Percentiles rank a stretch among this genome's conserved stretches.
These are phyloP conservation scores for Flagelloscypha sp. DNA, from an alignment of 768 basidiomycete genomes.

Conservation along the genomic window DNA sequence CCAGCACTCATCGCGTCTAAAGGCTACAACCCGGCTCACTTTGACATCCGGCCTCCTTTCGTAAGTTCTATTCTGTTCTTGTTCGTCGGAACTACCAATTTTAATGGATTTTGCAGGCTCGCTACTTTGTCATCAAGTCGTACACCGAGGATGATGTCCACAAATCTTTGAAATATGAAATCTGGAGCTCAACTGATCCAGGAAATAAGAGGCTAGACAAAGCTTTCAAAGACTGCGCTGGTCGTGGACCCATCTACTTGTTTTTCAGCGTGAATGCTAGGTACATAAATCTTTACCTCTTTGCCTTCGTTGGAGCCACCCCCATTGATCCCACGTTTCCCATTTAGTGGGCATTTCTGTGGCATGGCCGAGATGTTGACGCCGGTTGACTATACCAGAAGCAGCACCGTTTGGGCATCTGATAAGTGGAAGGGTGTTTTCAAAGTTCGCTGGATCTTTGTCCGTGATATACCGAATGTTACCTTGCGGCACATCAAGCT, in stretches of 20 bases:
- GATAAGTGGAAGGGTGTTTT: slow-evolving; percentile 99
- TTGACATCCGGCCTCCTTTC: slow-evolving; percentile 73
- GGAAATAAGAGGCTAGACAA: slow-evolving; percentile 97
- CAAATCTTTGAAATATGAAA: slow-evolving; percentile 95
- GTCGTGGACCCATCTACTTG: slow-evolving; percentile 90
- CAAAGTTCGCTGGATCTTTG: slow-evolving; percentile 96
- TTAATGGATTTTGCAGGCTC: slow-evolving; percentile 46
- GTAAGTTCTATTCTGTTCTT: slow-evolving; percentile 33
- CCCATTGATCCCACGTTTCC: slow-evolving; percentile 4
- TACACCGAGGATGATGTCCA: slow-evolving; percentile 99
- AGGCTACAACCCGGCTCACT: slow-evolving; percentile 84
- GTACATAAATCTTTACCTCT: slow-evolving; percentile 21
- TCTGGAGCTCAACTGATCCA: slow-evolving; percentile 95
- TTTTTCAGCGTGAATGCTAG: slow-evolving; percentile 98
- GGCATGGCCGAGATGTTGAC: slow-evolving; percentile 99
- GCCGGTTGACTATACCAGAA: slow-evolving; percentile 88
- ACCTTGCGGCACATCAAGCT: slow-evolving; percentile 84
- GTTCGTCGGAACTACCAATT: slow-evolving; percentile 3
- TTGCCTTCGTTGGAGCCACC: not conserved
- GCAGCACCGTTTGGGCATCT: slow-evolving; percentile 97
- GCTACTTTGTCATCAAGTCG: slow-evolving; percentile 97
- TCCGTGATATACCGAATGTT: slow-evolving; percentile 89
- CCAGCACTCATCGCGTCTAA: slow-evolving; percentile 78
- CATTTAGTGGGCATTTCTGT: slow-evolving; percentile 89
- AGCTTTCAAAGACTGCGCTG: slow-evolving; percentile 92